Evolutionary conservation across 805 yeast genomes (phyloP).

Genomic region (Suhomyces xylopsoci): DNA sequence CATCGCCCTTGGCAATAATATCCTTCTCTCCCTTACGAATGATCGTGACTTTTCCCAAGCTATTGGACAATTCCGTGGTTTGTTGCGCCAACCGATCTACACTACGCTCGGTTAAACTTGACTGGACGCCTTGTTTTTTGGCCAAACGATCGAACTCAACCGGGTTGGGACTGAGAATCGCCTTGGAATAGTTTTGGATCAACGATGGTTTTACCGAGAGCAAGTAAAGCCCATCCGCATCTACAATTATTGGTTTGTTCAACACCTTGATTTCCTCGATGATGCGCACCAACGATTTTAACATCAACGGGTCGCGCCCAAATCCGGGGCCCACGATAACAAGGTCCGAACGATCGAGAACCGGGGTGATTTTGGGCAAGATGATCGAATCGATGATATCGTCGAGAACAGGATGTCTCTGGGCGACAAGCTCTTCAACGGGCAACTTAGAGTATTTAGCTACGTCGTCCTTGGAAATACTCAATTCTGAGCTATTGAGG

Average conservation of each 20-base stretch:
- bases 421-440: constrained; percentile 21
- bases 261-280: constrained; percentile 55
- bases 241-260: constrained; percentile 71
- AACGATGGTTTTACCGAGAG: constrained; percentile 57
- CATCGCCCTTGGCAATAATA: constrained; percentile 51
- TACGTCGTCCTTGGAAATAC: constrained; percentile 16
- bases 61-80: constrained; percentile 36
- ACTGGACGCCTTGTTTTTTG: constrained; percentile 41
- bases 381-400: constrained; percentile 41
- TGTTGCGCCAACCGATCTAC: not conserved
- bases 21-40: constrained; percentile 74
- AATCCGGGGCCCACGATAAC: constrained; percentile 92
- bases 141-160: constrained; percentile 75
- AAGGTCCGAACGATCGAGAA: constrained; percentile 70
- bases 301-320: constrained; percentile 76
- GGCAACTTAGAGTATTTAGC: constrained; percentile 12
- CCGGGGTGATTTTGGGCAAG: constrained; percentile 50
- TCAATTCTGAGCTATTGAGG: constrained; percentile 29
- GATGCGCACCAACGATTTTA: constrained; percentile 54
- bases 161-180: constrained; percentile 85
- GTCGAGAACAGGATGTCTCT: constrained; percentile 21
- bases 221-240: constrained; percentile 84
- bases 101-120: constrained; percentile 9
- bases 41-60: constrained; percentile 57
- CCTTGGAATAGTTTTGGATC: constrained; percentile 52